These are phyloP conservation scores for Mucor lusitanicus DNA, from an alignment of 371 early-diverging fungal species.

Conservation along the genomic window DNA sequence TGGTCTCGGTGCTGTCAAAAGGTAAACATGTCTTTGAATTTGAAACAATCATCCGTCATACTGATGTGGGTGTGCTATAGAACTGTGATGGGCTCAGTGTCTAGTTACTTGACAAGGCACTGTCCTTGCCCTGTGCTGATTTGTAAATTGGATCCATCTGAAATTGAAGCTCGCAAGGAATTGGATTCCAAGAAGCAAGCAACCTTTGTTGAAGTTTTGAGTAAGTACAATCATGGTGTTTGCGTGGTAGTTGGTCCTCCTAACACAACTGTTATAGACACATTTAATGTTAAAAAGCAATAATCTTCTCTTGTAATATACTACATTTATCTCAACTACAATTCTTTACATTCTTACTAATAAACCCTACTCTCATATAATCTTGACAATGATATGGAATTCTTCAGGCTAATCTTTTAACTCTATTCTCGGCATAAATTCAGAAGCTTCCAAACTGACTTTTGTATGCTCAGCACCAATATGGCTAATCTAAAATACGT, in stretches of 20 bases:
- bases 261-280: neutral
- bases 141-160: constrained; percentile 27
- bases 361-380: neutral
- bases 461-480: too few species aligned
- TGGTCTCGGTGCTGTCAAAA: constrained; percentile 31
- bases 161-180: constrained; percentile 33
- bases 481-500: too few species aligned
- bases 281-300: neutral
- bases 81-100: constrained; percentile 39
- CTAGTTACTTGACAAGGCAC: constrained; percentile 27
- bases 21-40: constrained; percentile 10
- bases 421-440: neutral
- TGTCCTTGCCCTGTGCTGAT: constrained; percentile 45
- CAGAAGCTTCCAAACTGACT: neutral
- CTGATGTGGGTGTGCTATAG: constrained; percentile 2
- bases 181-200: constrained; percentile 15
- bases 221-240: neutral
- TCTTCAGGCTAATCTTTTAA: neutral
- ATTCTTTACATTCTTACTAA: neutral
- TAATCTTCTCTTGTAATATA: neutral
- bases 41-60: neutral
- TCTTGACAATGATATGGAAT: neutral
- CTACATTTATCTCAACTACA: neutral
- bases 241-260: neutral
- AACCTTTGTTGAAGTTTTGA: constrained; percentile 18